phyloP scores from a whole-genome alignment of 352 stramenopile genomes.

The Achlya hypogyna region DNA sequence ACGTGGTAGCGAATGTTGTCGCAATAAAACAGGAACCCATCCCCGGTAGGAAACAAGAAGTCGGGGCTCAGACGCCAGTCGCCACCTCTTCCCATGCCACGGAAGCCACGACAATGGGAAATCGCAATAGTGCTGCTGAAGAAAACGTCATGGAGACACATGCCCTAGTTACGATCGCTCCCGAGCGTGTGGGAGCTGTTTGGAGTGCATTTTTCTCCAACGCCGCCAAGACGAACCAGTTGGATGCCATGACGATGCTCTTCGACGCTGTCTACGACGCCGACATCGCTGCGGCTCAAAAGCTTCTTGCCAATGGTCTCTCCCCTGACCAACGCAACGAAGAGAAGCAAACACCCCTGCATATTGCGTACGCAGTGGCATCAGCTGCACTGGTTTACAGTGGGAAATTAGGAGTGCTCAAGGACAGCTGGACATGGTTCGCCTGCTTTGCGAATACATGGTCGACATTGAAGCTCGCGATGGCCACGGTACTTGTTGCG shows the following conservation, averaged over 20 bases:
- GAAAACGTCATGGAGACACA: too few species aligned
- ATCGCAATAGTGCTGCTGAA: too few species aligned
- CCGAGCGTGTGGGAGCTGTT: conserved; percentile 36
- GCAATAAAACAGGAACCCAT: too few species aligned
- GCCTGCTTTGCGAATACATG: conserved; percentile 55
- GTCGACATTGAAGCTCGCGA: conserved; percentile 59
- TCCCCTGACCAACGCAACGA: conserved; percentile 50
- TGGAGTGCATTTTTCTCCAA: conserved; percentile 79
- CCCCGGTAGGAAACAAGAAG: too few species aligned
- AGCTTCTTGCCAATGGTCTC: conserved; percentile 36
- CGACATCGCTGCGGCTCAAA: conserved; percentile 35
- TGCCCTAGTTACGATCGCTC: background rate
- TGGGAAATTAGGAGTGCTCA: conserved; percentile 38
- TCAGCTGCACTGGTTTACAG: conserved; percentile 4
- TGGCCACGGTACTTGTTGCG: conserved; percentile 28
- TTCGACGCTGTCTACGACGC: conserved; percentile 50
- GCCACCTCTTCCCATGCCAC: too few species aligned
- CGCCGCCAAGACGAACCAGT: conserved; percentile 14
- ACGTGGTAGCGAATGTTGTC: too few species aligned
- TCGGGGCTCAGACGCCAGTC: too few species aligned
- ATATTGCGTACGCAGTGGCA: conserved; percentile 41
- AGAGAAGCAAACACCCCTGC: conserved; percentile 53
- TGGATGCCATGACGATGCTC: conserved; percentile 10
- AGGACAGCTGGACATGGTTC: conserved; percentile 50
- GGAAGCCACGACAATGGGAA: too few species aligned